Evolutionary conservation across 1,139 yeast species (phyloP), one percentile per base, ranked within the genome.

Genomic region (Debaryomyces udenii): DNA sequence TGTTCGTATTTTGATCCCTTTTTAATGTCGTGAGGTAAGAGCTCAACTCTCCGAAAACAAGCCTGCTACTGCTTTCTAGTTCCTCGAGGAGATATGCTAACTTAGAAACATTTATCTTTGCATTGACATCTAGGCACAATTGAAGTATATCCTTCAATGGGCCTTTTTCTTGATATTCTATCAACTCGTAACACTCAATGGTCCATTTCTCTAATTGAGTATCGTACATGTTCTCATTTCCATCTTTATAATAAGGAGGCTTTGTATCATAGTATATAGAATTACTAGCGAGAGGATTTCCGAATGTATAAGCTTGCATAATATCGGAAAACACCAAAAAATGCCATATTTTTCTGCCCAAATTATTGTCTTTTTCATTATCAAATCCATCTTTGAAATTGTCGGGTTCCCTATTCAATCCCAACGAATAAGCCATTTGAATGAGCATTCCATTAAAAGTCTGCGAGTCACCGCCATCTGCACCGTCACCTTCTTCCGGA

Each of bases 401-500:
- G 36, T 61, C 66, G 0, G 74, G 74, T 18, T 72, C 75, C 33
- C 77, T 55, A 49, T 77, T 65, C 29, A 77, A 51, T 0, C 82
- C 82, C 41, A 78, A 51, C 2, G 72, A 58, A 37, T 64, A 56
- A 0, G 76, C n/a, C n/a, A n/a, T n/a, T n/a, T n/a, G n/a, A n/a
- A n/a, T n/a, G n/a, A n/a, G n/a, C n/a, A n/a, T n/a, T 76, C 72
- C 74, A 42, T 60, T 68, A 40, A 59, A 62, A 2, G 66, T 57
- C 29, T 57, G 58, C 1, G 72, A 64, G 47, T 75, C 79, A 7
- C 78, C 76, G 27, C 79, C 81, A 44, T 76, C 78, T 3, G 66
- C 64, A 6, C 62, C 62, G 33, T 68, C 70, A 13, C 80, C 78
- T 47, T 75, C 78, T 50, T 76, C 81, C 2, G 80, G 81, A 0